Evolutionary conservation across 805 yeast genomes (phyloP).

Genomic region (Debaryomyces maramus): DNA sequence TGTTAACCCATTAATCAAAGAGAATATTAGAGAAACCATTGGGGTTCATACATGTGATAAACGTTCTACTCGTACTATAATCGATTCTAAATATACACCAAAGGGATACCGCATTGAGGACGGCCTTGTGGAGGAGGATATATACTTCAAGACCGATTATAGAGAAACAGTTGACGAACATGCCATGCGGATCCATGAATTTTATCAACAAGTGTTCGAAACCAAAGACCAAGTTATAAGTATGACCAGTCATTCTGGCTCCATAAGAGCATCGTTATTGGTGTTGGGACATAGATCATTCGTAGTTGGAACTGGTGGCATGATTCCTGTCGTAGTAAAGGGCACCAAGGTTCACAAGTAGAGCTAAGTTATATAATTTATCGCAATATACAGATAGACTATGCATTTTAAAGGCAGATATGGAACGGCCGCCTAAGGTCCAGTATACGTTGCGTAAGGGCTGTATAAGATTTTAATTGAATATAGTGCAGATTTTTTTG

Average conservation of each 20-base stretch:
- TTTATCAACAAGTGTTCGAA: conserved; percentile 37
- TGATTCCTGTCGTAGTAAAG: conserved; percentile 55
- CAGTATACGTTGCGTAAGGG: no score
- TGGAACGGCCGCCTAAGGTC: no score
- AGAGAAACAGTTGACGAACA: conserved; percentile 45
- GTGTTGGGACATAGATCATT: conserved; percentile 50
- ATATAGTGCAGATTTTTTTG: no score
- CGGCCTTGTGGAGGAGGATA: conserved; percentile 48
- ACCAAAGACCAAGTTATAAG: conserved; percentile 30
- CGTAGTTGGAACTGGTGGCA: conserved; percentile 54
- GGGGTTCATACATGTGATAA: conserved; percentile 55
- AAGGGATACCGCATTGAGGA: conserved; percentile 43
- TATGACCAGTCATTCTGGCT: conserved; percentile 53
- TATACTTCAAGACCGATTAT: conserved; percentile 36
- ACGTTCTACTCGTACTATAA: conserved; percentile 36
- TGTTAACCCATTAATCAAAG: conserved; percentile 40
- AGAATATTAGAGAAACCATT: conserved; percentile 48
- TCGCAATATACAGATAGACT: no score
- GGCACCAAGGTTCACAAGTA: conserved; percentile 24
- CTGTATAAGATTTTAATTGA: no score
- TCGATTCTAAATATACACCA: conserved; percentile 40
- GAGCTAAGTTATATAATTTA: no score
- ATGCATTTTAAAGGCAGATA: no score
- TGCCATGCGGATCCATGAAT: conserved; percentile 33
- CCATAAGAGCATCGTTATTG: conserved; percentile 47